Evolutionary conservation across 495 filamentous ascomycete genomes (phyloP).

Genomic region (Aspergillus olivimuriae): DNA sequence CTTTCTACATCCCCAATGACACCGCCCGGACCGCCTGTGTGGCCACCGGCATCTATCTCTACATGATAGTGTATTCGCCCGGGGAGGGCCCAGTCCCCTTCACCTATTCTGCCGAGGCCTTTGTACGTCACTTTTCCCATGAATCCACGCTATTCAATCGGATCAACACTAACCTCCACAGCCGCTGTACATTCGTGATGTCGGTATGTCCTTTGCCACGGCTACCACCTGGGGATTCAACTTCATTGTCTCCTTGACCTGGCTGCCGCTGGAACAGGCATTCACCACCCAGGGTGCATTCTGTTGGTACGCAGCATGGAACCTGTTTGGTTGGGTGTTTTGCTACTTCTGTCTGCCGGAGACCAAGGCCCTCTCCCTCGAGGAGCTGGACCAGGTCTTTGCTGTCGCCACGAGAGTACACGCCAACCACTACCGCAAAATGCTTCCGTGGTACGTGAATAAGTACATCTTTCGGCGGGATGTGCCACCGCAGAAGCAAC

Average conservation of each 20-base stretch:
- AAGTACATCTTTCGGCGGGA: constrained; percentile 29
- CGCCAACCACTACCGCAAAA: constrained; percentile 27
- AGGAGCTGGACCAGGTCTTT: constrained; percentile 43
- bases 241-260: constrained; percentile 59
- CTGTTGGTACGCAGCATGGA: constrained; percentile 48
- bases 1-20: constrained; percentile 61
- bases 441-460: constrained; percentile 44
- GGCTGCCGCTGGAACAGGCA: constrained; percentile 47
- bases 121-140: constrained; percentile 1
- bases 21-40: constrained; percentile 46
- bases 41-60: constrained; percentile 67
- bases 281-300: constrained; percentile 59
- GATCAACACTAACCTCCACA: constrained; percentile 28
- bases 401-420: constrained; percentile 34
- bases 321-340: constrained; percentile 33
- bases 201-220: constrained; percentile 53
- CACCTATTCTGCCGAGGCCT: constrained; percentile 74
- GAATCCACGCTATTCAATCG: not conserved
- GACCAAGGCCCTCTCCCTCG: constrained; percentile 39
- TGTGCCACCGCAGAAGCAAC: constrained; percentile 17
- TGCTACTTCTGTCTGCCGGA: constrained; percentile 36
- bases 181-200: constrained; percentile 66
- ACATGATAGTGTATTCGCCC: constrained; percentile 68
- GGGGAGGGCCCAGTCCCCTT: constrained; percentile 81
- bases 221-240: constrained; percentile 52